Conservation (phyloP, 352 stramenopile species). For the Pythium sukuiense region DNA sequence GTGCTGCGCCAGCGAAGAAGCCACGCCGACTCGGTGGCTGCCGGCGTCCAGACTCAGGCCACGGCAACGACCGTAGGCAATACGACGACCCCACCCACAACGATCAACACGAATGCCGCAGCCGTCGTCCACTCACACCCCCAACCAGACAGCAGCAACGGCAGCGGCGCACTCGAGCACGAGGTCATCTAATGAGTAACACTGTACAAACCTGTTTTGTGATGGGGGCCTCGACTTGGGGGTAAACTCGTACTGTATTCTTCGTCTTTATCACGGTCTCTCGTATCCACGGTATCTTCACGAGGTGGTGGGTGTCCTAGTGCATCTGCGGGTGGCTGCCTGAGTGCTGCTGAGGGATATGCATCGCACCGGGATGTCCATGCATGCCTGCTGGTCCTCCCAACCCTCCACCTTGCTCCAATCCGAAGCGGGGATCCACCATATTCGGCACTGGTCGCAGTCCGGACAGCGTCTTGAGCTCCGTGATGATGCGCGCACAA, state of each 20-base stretch:
- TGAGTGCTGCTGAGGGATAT: background rate
- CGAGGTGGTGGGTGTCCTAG: background rate
- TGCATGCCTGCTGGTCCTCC: background rate
- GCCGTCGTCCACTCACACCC: background rate
- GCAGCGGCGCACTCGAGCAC: background rate
- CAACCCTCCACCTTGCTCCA: background rate
- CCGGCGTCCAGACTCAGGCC: background rate
- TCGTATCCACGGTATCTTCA: background rate
- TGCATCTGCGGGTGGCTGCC: background rate
- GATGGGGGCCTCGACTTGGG: background rate
- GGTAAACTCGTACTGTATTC: background rate
- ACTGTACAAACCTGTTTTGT: background rate
- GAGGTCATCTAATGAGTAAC: background rate
- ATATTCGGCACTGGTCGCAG: constrained; percentile 54
- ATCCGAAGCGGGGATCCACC: background rate
- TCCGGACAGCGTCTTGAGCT: constrained; percentile 97
- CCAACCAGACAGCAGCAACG: background rate
- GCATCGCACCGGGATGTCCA: background rate
- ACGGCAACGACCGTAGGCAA: too few relatives aligned
- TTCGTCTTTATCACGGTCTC: background rate
- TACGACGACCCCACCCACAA: background rate
- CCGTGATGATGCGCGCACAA: constrained; percentile 98
- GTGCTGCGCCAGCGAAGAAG: constrained; percentile 30
- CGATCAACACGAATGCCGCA: background rate
- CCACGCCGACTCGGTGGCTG: background rate